A percentile compares a stretch with the other conserved stretches of the same genome.
Conservation (phyloP, 2,329 filamentous ascomycete species). For the Meredithiella fracta region DNA sequence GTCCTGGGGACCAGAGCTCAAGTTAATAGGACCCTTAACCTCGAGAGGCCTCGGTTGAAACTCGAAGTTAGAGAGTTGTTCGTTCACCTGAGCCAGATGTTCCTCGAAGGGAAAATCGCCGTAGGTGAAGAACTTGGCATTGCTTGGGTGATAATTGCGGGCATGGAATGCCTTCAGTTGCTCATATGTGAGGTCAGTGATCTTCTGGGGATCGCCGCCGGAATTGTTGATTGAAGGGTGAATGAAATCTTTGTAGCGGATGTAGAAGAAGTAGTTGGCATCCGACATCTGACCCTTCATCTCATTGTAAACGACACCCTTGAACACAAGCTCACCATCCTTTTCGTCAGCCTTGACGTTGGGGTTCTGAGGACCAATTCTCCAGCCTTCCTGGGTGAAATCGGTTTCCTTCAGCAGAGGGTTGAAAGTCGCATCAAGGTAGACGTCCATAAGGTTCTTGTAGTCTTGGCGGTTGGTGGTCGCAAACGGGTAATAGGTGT, state of each 20-base stretch:
- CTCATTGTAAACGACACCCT: slow-evolving; percentile 97
- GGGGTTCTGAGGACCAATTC: slow-evolving; percentile 82
- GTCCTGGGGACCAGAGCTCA: slow-evolving; percentile 48
- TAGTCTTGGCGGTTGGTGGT: slow-evolving; percentile 94
- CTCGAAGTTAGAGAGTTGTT: slow-evolving; percentile 56
- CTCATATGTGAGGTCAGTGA: slow-evolving; percentile 85
- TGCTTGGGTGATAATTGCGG: slow-evolving; percentile 92
- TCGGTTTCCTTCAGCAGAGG: slow-evolving; percentile 80
- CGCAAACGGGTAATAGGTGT: slow-evolving; percentile 95
- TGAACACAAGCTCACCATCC: slow-evolving; percentile 68
- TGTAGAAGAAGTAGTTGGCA: slow-evolving; percentile 89
- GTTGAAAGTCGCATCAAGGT: slow-evolving; percentile 83
- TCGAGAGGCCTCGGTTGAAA: slow-evolving; percentile 34
- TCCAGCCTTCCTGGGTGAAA: slow-evolving; percentile 94
- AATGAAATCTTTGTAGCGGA: slow-evolving; percentile 84
- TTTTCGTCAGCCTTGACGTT: slow-evolving; percentile 36
- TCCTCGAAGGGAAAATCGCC: slow-evolving; percentile 75
- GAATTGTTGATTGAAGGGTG: slow-evolving; percentile 93
- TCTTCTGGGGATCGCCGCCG: slow-evolving; percentile 87
- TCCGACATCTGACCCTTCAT: slow-evolving; percentile 99
- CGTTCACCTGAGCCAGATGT: slow-evolving; percentile 65
- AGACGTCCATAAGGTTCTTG: slow-evolving; percentile 89
- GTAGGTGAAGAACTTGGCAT: slow-evolving; percentile 90
- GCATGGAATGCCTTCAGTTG: slow-evolving; percentile 78
- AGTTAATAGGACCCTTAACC: slow-evolving; percentile 53